These are phyloP conservation scores for Kappamyces sp. DNA, from an alignment of 192 early-diverging fungal genomes.

Conservation along the genomic window DNA sequence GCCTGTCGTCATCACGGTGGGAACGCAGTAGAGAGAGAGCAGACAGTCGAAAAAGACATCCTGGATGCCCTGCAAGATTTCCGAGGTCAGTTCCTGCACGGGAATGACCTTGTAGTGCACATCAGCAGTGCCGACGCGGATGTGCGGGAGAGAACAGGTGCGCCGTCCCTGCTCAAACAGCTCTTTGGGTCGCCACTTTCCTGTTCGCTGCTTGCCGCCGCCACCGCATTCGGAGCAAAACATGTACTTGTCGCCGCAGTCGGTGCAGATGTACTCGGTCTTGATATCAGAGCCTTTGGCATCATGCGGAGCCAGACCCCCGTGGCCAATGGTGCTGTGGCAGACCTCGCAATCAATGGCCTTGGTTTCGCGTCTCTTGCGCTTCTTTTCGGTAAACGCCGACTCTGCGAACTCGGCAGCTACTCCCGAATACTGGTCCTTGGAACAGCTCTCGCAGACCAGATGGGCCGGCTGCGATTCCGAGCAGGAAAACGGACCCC, in stretches of 20 bases:
- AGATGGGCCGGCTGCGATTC: background rate
- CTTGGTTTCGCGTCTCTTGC: constrained; percentile 7
- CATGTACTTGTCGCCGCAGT: constrained; percentile 34
- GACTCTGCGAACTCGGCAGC: too few species aligned
- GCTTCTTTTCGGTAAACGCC: constrained; percentile 9
- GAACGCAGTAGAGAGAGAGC: constrained; percentile 31
- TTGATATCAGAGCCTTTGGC: constrained; percentile 21
- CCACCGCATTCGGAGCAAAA: constrained; percentile 50
- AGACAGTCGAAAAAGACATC: constrained; percentile 43
- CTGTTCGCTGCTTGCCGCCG: constrained; percentile 44
- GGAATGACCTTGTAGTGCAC: constrained; percentile 27
- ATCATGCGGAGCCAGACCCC: constrained; percentile 11
- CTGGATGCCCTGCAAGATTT: constrained; percentile 26
- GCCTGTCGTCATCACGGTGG: constrained; percentile 21
- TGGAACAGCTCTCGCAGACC: constrained; percentile 1
- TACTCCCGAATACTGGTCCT: too few species aligned
- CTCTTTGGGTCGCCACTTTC: constrained; percentile 44
- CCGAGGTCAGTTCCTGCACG: background rate
- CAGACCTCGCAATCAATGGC: constrained; percentile 16
- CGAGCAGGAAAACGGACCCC: background rate
- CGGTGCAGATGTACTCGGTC: constrained; percentile 36
- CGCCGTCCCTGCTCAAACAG: constrained; percentile 35
- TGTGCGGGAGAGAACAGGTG: constrained; percentile 46
- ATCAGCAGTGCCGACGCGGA: constrained; percentile 33
- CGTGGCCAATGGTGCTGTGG: constrained; percentile 9